Percentiles rank a stretch among this genome's conserved stretches.
phyloP scores from a whole-genome alignment of 2,329 filamentous ascomycete species.

The Scytalidium sp. region DNA sequence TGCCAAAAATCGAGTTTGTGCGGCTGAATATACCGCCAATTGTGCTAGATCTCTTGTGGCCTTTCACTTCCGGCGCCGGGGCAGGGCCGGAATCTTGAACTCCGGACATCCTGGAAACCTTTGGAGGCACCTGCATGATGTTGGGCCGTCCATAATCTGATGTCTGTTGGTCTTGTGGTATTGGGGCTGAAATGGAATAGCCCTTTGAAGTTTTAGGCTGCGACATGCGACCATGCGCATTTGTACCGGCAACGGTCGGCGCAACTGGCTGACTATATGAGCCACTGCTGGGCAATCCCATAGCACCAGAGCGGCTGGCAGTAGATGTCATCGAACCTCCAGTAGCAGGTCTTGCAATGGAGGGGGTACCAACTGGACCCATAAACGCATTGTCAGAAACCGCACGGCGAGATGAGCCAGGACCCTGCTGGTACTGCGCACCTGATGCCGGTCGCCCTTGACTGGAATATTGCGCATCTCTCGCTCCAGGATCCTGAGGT shows the following conservation, averaged over 20 bases:
- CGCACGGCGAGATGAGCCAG: conserved; percentile 45
- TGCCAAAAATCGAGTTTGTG: conserved; percentile 77
- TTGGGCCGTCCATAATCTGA: conserved; percentile 58
- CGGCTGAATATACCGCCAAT: conserved; percentile 83
- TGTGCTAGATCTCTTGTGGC: conserved; percentile 69
- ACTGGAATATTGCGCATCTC: conserved; percentile 48
- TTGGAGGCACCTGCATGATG: conserved; percentile 51
- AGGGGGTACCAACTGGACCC: conserved; percentile 44
- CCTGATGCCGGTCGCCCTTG: conserved; percentile 29
- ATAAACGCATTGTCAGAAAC: conserved; percentile 53
- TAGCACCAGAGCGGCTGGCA: conserved; percentile 41
- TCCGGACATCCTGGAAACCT: conserved; percentile 55
- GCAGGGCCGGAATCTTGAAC: conserved; percentile 47
- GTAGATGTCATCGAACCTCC: conserved; percentile 74
- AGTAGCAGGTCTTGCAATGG: conserved; percentile 66
- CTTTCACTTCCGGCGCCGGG: conserved; percentile 32
- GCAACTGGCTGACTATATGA: conserved; percentile 87
- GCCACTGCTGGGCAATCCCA: conserved; percentile 66
- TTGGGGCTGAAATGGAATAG: conserved; percentile 69
- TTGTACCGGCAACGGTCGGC: conserved; percentile 83
- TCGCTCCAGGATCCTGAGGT: conserved; percentile 49
- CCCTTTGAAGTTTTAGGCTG: conserved; percentile 65
- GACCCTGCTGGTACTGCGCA: conserved; percentile 34
- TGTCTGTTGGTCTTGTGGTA: conserved; percentile 47
- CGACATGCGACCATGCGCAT: conserved; percentile 84